Percentiles rank a stretch among this genome's conserved stretches.
phyloP scores from a whole-genome alignment of 129 eudicot genomes.

The Helianthus tuberosus region DNA sequence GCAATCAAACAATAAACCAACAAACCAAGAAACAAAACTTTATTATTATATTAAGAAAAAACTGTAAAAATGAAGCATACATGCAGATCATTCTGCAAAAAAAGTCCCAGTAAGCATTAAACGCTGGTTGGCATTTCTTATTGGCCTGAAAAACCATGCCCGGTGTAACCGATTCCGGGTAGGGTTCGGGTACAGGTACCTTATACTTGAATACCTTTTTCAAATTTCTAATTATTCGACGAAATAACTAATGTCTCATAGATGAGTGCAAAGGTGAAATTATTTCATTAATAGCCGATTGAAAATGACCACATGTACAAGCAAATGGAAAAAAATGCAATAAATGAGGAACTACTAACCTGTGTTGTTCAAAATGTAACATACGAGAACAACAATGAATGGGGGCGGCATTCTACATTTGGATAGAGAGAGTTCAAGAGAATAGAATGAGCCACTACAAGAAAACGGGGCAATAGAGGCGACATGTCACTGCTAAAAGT shows the following conservation, averaged over 20 bases:
- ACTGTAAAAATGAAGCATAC: slow-evolving; percentile 42
- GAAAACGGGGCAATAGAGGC: no score
- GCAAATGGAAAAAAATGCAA: no score
- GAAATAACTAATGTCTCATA: no score
- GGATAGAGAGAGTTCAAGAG: slow-evolving; percentile 65
- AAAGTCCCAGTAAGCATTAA: slow-evolving; percentile 99
- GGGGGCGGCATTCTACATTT: slow-evolving; percentile 78
- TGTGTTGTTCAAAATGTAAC: slow-evolving; percentile 95
- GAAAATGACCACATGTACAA: not conserved
- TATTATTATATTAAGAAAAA: not conserved
- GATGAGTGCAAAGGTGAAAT: no score
- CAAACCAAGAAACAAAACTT: slow-evolving; percentile 6
- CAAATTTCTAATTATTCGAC: not conserved
- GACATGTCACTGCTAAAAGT: no score
- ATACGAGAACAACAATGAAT: slow-evolving; percentile 92
- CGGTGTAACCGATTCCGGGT: no score
- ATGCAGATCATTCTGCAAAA: slow-evolving; percentile 92
- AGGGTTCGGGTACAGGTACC: no score
- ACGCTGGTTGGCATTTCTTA: slow-evolving; percentile 79
- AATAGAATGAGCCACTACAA: slow-evolving; percentile 62
- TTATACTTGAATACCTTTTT: not conserved
- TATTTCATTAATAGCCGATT: no score
- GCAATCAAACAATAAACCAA: slow-evolving; percentile 36
- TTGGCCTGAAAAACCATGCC: no score
- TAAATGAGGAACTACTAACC: slow-evolving; percentile 48